Evolutionary conservation across 345 rosid genomes (phyloP).

Genomic region (Nasturtium officinale): DNA sequence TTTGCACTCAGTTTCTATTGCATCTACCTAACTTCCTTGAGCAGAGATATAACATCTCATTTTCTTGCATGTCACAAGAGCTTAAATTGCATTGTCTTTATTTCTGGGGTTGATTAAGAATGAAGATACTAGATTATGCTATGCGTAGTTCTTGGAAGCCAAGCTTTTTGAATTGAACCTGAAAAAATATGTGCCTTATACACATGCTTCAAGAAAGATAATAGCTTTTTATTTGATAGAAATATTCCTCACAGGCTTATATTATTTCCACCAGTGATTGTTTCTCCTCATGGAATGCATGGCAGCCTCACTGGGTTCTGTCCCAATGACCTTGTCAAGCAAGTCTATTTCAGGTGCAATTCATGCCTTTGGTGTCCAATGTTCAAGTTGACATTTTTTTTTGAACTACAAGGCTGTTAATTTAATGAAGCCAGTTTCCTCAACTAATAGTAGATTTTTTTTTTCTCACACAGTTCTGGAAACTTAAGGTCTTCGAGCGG

Average conservation of each 20-base stretch:
- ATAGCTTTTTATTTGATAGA: slow-evolving; percentile 28
- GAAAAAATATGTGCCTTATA: slow-evolving; percentile 10
- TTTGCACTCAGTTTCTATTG: slow-evolving; percentile 12
- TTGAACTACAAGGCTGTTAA: slow-evolving; percentile 11
- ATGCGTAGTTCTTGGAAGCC: slow-evolving; percentile 1
- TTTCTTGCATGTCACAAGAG: slow-evolving; percentile 11
- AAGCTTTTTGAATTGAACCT: slow-evolving; percentile 5
- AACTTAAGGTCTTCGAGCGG: slow-evolving; percentile 62
- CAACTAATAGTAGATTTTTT: slow-evolving; percentile 26
- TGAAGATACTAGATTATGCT: slow-evolving; percentile 15
- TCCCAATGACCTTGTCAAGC: slow-evolving; percentile 92
- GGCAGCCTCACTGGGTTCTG: slow-evolving; percentile 91
- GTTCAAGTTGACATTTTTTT: slow-evolving; percentile 5
- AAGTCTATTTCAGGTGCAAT: slow-evolving; percentile 75
- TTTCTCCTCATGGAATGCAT: slow-evolving; percentile 96
- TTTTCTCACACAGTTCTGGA: slow-evolving; percentile 56
- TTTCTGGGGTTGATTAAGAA: slow-evolving; percentile 17
- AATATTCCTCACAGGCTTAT: slow-evolving; percentile 37
- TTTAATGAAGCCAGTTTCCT: slow-evolving; percentile 18
- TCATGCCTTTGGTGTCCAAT: slow-evolving; percentile 4
- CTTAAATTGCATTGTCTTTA: background rate
- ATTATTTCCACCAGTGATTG: slow-evolving; percentile 65
- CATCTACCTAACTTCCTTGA: slow-evolving; percentile 19
- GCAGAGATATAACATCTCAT: slow-evolving; percentile 21
- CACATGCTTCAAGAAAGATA: slow-evolving; percentile 30